Conservation (phyloP, 2,329 filamentous ascomycete genomes). For the Aspergillus fumigatus region DNA sequence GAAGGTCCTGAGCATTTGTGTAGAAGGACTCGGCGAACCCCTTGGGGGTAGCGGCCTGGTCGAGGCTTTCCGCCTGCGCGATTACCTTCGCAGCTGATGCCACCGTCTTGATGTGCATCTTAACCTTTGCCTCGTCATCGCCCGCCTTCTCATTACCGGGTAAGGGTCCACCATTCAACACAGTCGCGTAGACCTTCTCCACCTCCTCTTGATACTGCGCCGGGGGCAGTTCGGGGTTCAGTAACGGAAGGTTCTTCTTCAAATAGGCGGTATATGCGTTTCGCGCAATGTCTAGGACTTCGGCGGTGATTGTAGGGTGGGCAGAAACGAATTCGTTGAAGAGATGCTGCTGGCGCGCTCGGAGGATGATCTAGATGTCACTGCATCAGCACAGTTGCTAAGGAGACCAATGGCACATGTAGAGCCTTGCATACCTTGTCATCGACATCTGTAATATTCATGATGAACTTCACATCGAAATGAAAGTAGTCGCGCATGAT, state of each 20-base stretch:
- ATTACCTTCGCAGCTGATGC: constrained; percentile 52
- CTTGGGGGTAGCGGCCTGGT: constrained; percentile 17
- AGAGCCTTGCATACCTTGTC: constrained; percentile 53
- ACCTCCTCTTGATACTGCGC: constrained; percentile 46
- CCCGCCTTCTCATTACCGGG: constrained; percentile 54
- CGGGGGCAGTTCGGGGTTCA: constrained; percentile 43
- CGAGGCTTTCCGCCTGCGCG: constrained; percentile 25
- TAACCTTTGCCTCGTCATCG: constrained; percentile 79
- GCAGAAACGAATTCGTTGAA: constrained; percentile 62
- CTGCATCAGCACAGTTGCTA: constrained; percentile 7
- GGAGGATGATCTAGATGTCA: constrained; percentile 53
- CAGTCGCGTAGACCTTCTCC: constrained; percentile 49
- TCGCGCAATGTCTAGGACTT: constrained; percentile 47
- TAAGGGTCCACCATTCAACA: constrained; percentile 53
- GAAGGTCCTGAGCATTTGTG: constrained; percentile 59
- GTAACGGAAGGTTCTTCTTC: constrained; percentile 62
- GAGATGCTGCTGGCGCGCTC: constrained; percentile 71
- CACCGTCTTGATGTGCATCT: constrained; percentile 75
- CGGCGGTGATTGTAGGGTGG: constrained; percentile 41
- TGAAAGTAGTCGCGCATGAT: constrained; percentile 79
- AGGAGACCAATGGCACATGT: neutral
- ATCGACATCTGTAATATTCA: constrained; percentile 87
- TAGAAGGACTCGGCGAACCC: constrained; percentile 48
- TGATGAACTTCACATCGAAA: constrained; percentile 79
- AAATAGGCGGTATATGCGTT: constrained; percentile 54